Evolutionary conservation across 2,329 filamentous ascomycete genomes (phyloP), one percentile per base, ranked within the genome.

Genomic region (Beauveria australis): DNA sequence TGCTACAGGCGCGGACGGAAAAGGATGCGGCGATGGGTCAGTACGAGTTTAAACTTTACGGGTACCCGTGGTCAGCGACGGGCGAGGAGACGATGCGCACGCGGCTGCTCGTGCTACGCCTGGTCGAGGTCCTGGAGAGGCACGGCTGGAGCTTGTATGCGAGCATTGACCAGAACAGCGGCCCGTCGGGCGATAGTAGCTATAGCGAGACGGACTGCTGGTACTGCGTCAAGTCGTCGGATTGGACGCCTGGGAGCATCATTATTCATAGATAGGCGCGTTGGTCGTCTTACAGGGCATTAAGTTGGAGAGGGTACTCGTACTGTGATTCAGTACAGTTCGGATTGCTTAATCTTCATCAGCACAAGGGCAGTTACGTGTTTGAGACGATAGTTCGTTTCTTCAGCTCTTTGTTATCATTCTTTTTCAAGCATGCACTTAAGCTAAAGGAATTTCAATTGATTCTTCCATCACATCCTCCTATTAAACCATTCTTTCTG

Each of bases 91-190:
- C 60, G 16, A 61, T 61, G 60, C 19, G 16, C 9, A 22, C 53
- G 40, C 33, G 60, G 46, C 37, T 57, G 47, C 41, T 61, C 47
- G 52, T 61, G 19, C 47, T 61, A 18, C 24, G 33, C n/a, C 43
- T 61, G 26, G 53, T 61, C 1, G 44, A 61, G 30, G n/a, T 56
- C 12, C 53, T 61, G 16, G 60, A 61, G 60, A n/a, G 40, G 14
- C 44, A 58, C 19, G 60, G 60, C 26, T 61, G 53, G 60, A 61
- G 53, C 16, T 16, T 61, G 28, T 61, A 61, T 22, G 60, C 60
- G 19, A 57, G 60, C 40, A 61, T 61, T 26, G 60, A 61, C 16
- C 60, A 61, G 47, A 61, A 61, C 16, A 57, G 40, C 47, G 48
- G 60, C 1, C 49, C 58, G n/a, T 44, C 44, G 10, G 53, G 60